These are phyloP conservation scores for Dactylellina drechsleri DNA, from an alignment of 2,329 filamentous ascomycete genomes.

Conservation along the genomic window DNA sequence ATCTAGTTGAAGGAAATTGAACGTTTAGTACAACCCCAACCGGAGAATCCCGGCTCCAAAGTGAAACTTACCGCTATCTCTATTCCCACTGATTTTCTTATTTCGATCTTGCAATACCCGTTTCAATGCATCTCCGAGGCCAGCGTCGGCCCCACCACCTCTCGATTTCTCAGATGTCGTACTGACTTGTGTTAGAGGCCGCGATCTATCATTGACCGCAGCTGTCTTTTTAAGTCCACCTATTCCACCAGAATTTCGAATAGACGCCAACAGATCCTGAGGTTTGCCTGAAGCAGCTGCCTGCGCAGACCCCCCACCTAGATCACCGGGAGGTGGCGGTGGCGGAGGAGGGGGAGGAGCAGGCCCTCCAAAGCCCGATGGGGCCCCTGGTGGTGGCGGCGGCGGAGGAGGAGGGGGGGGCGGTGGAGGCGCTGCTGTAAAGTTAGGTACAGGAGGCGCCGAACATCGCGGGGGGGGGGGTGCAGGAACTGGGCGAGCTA, in stretches of 20 bases:
- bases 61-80: constrained; percentile 51
- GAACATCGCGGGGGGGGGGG: constrained; percentile 64
- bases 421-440: constrained; percentile 64
- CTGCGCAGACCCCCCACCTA: constrained; percentile 64
- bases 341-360: constrained; percentile 59
- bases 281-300: constrained; percentile 65
- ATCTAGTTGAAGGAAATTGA: constrained; percentile 29
- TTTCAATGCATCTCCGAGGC: constrained; percentile 55
- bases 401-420: constrained; percentile 63
- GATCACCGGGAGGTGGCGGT: constrained; percentile 66
- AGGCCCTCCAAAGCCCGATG: constrained; percentile 58
- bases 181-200: constrained; percentile 69
- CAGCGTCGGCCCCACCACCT: constrained; percentile 27
- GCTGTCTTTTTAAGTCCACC: constrained; percentile 75
- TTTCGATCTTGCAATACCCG: constrained; percentile 57
- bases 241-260: constrained; percentile 75
- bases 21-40: neutral
- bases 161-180: constrained; percentile 62
- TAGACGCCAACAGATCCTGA: constrained; percentile 74
- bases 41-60: neutral
- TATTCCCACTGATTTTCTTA: constrained; percentile 53
- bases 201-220: constrained; percentile 78
- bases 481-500: constrained; percentile 70
- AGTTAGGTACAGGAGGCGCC: constrained; percentile 62
- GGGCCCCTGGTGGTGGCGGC: constrained; percentile 62